These are phyloP conservation scores for Botryotinia globosa DNA, from an alignment of 2,329 filamentous ascomycete genomes.

Conservation along the genomic window DNA sequence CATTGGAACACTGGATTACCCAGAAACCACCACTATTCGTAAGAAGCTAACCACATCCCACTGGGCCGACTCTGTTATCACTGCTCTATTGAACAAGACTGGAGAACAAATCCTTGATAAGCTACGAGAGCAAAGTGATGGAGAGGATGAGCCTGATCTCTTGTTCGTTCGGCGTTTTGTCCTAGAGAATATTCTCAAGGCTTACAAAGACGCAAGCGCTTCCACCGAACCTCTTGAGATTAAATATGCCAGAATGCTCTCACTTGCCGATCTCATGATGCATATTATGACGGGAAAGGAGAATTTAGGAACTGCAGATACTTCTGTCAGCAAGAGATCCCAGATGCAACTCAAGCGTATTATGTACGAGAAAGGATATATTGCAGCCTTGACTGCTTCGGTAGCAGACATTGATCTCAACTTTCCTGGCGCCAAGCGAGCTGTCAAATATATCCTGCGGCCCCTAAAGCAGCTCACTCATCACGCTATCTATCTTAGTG, in stretches of 20 bases:
- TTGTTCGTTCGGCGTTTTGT: conserved; percentile 94
- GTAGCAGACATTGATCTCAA: conserved; percentile 95
- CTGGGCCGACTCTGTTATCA: conserved; percentile 82
- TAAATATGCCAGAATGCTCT: conserved; percentile 85
- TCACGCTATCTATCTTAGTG: conserved; percentile 83
- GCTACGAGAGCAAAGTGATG: conserved; percentile 55
- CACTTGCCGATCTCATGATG: conserved; percentile 86
- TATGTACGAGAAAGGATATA: conserved; percentile 98
- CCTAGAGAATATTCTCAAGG: conserved; percentile 85
- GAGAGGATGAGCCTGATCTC: conserved; percentile 78
- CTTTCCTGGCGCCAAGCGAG: conserved; percentile 87
- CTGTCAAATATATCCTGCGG: conserved; percentile 92
- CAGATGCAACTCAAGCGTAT: conserved; percentile 84
- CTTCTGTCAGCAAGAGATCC: conserved; percentile 49
- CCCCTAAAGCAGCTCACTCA: conserved; percentile 84
- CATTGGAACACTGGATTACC: conserved; percentile 61
- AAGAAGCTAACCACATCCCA: conserved; percentile 82
- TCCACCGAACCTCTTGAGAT: conserved; percentile 78
- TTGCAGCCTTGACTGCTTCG: conserved; percentile 81
- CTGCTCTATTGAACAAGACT: conserved; percentile 84
- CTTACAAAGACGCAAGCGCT: conserved; percentile 81
- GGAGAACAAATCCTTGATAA: conserved; percentile 68
- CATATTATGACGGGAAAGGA: conserved; percentile 84
- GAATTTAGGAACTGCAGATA: conserved; percentile 50
- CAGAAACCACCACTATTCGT: conserved; percentile 73